These are phyloP conservation scores for Dendryphion nanum DNA, from an alignment of 2,329 filamentous ascomycete genomes.

Conservation along the genomic window DNA sequence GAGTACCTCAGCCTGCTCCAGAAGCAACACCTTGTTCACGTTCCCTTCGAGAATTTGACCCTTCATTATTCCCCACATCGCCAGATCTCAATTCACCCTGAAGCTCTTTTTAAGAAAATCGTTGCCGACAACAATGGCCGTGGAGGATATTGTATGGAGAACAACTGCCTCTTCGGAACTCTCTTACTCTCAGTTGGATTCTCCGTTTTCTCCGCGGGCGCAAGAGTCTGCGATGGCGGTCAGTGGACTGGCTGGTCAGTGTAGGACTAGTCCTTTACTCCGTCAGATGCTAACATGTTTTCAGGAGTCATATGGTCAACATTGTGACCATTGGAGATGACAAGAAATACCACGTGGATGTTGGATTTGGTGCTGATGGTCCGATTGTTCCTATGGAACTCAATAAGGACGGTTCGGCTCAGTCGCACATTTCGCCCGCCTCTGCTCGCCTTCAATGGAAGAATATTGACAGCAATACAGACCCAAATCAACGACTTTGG, in stretches of 20 bases:
- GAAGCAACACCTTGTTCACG: constrained; percentile 44
- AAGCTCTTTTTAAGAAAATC: constrained; percentile 54
- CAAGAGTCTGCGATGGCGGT: constrained; percentile 35
- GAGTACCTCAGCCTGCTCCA: constrained; percentile 31
- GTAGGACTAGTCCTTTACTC: background rate
- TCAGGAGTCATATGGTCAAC: constrained; percentile 47
- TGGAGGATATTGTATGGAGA: constrained; percentile 64
- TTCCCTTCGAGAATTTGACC: constrained; percentile 58
- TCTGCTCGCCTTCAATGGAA: constrained; percentile 32
- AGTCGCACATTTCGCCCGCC: constrained; percentile 31
- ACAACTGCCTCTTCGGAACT: constrained; percentile 53
- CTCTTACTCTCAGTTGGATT: constrained; percentile 55
- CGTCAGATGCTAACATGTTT: background rate
- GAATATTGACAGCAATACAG: constrained; percentile 31
- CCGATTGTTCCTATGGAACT: constrained; percentile 41
- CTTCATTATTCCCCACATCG: constrained; percentile 48
- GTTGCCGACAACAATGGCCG: constrained; percentile 48
- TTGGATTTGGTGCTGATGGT: constrained; percentile 43
- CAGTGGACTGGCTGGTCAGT: constrained; percentile 30
- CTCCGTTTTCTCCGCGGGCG: constrained; percentile 41
- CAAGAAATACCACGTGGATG: constrained; percentile 41
- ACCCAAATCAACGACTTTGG: constrained; percentile 43
- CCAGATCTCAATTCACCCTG: constrained; percentile 49
- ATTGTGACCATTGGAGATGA: constrained; percentile 39
- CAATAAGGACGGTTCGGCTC: constrained; percentile 20